Conservation (phyloP, 805 yeast species). For the Pichia membranifaciens region DNA sequence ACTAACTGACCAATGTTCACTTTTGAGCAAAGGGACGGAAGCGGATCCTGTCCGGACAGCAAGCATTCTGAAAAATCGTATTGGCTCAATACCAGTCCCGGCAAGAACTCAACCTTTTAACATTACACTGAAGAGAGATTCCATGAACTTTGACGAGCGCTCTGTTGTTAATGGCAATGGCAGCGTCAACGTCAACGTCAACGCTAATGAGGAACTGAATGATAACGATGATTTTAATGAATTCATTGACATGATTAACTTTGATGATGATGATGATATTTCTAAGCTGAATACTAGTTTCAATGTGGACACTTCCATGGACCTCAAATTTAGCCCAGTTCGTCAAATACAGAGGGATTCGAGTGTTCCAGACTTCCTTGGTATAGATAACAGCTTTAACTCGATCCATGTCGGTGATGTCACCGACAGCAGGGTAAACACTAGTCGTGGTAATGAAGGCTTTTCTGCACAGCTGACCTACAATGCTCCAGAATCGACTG, state of each 20-base stretch:
- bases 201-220: background rate
- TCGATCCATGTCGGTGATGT: constrained; percentile 6
- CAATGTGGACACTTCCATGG: constrained; percentile 15
- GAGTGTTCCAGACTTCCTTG: constrained; percentile 14
- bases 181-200: background rate
- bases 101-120: background rate
- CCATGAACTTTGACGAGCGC: background rate
- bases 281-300: constrained; percentile 22
- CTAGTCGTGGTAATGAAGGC: too few species aligned
- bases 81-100: too few species aligned
- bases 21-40: background rate
- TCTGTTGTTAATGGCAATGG: background rate
- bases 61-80: constrained; percentile 15
- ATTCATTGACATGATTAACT: constrained; percentile 28
- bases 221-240: constrained; percentile 20
- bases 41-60: constrained; percentile 4
- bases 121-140: background rate
- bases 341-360: constrained; percentile 5
- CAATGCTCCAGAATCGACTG: constrained; percentile 7
- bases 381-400: constrained; percentile 8
- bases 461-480: background rate
- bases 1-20: constrained; percentile 2
- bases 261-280: constrained; percentile 25
- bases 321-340: constrained; percentile 10
- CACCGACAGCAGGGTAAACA: too few species aligned